Conservation (phyloP, 2,329 filamentous ascomycete species). For the Colletotrichum sp. region DNA sequence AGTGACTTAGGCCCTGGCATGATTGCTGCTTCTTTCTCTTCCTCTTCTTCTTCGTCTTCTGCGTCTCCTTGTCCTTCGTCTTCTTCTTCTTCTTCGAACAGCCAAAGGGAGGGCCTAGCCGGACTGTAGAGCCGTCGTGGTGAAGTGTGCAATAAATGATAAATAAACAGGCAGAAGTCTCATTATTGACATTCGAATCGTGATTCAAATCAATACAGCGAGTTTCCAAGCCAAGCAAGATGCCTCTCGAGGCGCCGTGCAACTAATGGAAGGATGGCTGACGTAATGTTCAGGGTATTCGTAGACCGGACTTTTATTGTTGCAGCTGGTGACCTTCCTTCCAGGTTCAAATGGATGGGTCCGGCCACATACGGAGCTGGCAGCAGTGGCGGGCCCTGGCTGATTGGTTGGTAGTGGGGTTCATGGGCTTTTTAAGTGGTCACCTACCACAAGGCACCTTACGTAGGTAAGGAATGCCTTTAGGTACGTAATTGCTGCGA, state of each 20-base stretch:
- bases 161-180: not conserved
- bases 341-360: not conserved
- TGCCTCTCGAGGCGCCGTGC: not conserved
- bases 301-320: not conserved
- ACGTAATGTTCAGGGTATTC: not conserved
- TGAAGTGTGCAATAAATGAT: not conserved
- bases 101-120: not conserved
- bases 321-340: not conserved
- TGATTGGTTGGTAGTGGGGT: not conserved
- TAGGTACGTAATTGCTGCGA: not conserved
- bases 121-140: not conserved
- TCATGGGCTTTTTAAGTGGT: not conserved
- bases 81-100: not conserved
- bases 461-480: too few species aligned
- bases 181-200: not conserved
- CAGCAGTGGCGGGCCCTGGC: not conserved
- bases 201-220: not conserved
- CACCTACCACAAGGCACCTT: too few species aligned
- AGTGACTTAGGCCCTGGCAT: conserved; percentile 48
- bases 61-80: not conserved
- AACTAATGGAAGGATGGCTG: not conserved
- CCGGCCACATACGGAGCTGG: not conserved
- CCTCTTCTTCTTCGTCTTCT: not conserved
- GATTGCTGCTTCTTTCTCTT: not conserved
- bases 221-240: not conserved